Percentiles rank a stretch among this genome's conserved stretches.
These are phyloP conservation scores for Phytopythium cucurbitacearum DNA, from an alignment of 352 stramenopile species.

Conservation along the genomic window DNA sequence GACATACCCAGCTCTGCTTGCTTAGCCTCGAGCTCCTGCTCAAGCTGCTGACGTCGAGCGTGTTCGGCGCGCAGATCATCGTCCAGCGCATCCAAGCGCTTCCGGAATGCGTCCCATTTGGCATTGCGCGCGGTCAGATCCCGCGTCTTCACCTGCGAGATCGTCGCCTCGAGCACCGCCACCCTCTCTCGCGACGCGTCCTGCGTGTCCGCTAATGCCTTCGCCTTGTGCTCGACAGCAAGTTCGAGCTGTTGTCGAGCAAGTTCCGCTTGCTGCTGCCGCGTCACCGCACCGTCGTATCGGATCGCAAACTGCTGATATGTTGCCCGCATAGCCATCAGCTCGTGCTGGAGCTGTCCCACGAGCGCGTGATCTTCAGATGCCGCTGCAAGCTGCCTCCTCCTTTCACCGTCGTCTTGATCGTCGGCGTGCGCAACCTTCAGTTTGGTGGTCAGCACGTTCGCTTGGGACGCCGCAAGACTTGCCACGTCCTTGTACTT, in stretches of 20 bases:
- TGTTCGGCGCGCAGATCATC: constrained; percentile 55
- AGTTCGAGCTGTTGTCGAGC: constrained; percentile 59
- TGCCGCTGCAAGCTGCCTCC: constrained; percentile 58
- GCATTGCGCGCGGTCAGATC: constrained; percentile 56
- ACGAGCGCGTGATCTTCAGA: constrained; percentile 91
- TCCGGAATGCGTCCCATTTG: constrained; percentile 70
- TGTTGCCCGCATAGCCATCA: constrained; percentile 83
- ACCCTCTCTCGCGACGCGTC: constrained; percentile 33
- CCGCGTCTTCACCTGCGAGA: constrained; percentile 49
- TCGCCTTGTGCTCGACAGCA: constrained; percentile 36
- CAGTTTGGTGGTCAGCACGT: constrained; percentile 40
- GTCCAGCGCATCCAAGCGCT: constrained; percentile 61
- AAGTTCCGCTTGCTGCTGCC: constrained; percentile 50
- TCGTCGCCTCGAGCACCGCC: constrained; percentile 36
- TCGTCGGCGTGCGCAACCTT: constrained; percentile 59
- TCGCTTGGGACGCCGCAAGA: constrained; percentile 60
- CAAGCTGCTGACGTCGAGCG: constrained; percentile 42
- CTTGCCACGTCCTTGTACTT: constrained; percentile 65
- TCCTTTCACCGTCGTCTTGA: constrained; percentile 15
- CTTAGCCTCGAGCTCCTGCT: constrained; percentile 61
- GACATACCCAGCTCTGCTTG: constrained; percentile 10
- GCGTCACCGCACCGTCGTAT: constrained; percentile 49
- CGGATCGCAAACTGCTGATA: constrained; percentile 80
- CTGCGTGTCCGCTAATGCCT: constrained; percentile 23
- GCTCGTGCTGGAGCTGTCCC: constrained; percentile 84